Percentiles rank a stretch among this genome's conserved stretches.
These are phyloP conservation scores for Microsporum canis DNA, from an alignment of 2,329 filamentous ascomycete genomes.

Conservation along the genomic window DNA sequence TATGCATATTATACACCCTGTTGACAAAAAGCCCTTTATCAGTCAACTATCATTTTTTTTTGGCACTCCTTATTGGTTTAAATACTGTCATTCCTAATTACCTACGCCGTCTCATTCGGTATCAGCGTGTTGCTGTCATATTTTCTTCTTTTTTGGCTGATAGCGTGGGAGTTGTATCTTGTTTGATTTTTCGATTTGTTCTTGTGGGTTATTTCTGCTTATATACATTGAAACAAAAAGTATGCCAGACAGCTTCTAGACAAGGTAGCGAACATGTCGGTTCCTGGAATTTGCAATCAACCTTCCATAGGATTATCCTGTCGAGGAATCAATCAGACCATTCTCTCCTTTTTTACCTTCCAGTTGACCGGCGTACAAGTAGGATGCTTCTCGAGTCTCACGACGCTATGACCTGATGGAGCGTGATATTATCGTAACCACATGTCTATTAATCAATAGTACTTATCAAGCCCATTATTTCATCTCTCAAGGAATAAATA, in stretches of 20 bases:
- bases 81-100: neutral
- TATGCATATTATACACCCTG: neutral
- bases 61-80: neutral
- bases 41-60: neutral
- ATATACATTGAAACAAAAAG: neutral
- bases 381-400: neutral
- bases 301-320: neutral
- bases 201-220: neutral
- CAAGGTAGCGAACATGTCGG: neutral
- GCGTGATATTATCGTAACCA: neutral
- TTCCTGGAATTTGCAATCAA: neutral
- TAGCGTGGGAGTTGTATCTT: neutral
- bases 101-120: neutral
- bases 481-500: slow-evolving; percentile 24
- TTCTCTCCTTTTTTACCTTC: too few species aligned
- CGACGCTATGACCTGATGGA: neutral
- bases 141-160: neutral
- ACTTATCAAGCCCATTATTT: neutral
- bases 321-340: too few species aligned
- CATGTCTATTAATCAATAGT: neutral
- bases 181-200: neutral
- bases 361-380: neutral
- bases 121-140: neutral
- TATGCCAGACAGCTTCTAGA: neutral
- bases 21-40: neutral